Evolutionary conservation across 148 eudicot genomes (phyloP).

Genomic region (Silene uniflora): DNA sequence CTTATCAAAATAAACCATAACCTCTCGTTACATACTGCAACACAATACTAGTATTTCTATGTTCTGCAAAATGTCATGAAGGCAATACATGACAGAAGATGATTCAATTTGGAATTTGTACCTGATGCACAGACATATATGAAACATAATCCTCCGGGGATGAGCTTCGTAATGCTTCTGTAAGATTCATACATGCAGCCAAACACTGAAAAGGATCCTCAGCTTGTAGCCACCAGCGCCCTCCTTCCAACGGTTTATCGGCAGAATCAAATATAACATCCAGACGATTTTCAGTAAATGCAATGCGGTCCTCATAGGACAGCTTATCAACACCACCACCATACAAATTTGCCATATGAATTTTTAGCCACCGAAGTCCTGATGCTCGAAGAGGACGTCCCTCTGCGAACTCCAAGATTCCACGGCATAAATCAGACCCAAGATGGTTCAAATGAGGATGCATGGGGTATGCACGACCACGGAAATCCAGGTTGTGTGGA

Average conservation of each 20-base stretch:
- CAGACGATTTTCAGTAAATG: conserved; percentile 68
- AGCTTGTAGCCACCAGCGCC: conserved; percentile 85
- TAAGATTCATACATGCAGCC: conserved; percentile 66
- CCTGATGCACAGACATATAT: conserved; percentile 86
- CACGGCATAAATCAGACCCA: conserved; percentile 91
- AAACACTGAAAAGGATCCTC: conserved; percentile 94
- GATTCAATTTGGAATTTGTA: conserved; percentile 19
- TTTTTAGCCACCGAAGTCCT: conserved; percentile 74
- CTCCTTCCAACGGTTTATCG: conserved; percentile 88
- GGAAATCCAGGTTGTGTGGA: conserved; percentile 91
- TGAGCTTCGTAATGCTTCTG: conserved; percentile 79
- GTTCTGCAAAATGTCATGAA: neutral
- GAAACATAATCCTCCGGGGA: conserved; percentile 71
- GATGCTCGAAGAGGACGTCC: conserved; percentile 78
- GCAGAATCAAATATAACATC: conserved; percentile 86
- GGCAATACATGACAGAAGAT: neutral
- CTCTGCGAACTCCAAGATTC: conserved; percentile 82
- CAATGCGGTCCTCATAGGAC: conserved; percentile 62
- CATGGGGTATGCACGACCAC: conserved; percentile 99
- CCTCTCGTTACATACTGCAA: too few relatives aligned
- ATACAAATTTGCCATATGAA: conserved; percentile 76
- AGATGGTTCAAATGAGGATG: conserved; percentile 93
- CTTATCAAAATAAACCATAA: too few relatives aligned
- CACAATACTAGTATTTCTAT: neutral
- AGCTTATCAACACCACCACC: conserved; percentile 90